Evolutionary conservation across 192 early-diverging fungal genomes (phyloP).

Genomic region (Coemansia sp.): DNA sequence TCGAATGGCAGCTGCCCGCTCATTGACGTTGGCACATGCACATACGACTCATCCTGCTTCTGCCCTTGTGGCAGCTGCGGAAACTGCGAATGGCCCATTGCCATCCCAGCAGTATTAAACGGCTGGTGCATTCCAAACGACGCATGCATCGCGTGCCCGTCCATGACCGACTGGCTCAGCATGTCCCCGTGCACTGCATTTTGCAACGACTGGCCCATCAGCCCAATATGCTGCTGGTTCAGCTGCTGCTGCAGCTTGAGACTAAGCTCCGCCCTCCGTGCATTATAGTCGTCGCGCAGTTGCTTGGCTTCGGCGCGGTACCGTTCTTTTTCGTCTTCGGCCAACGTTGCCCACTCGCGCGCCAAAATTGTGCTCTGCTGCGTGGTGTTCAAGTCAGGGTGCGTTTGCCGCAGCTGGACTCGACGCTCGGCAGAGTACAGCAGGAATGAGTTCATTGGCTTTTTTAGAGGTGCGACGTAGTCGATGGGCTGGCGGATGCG

Average conservation of each 20-base stretch:
- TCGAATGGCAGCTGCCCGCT: slow-evolving; percentile 26
- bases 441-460: slow-evolving; percentile 69
- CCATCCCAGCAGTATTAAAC: slow-evolving; percentile 15
- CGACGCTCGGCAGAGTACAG: slow-evolving; percentile 67
- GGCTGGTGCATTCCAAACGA: slow-evolving; percentile 27
- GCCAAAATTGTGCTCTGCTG: slow-evolving; percentile 66
- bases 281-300: slow-evolving; percentile 63
- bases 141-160: too few relatives aligned
- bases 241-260: slow-evolving; percentile 57
- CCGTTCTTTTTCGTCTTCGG: slow-evolving; percentile 56
- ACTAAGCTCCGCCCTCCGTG: slow-evolving; percentile 57
- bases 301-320: slow-evolving; percentile 60
- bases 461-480: slow-evolving; percentile 57
- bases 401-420: slow-evolving; percentile 60
- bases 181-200: slow-evolving; percentile 27
- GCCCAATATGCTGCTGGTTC: slow-evolving; percentile 54
- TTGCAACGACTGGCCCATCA: slow-evolving; percentile 23
- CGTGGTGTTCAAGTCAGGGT: slow-evolving; percentile 62
- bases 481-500: slow-evolving; percentile 52
- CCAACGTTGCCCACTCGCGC: slow-evolving; percentile 64
- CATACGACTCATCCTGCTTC: slow-evolving; percentile 14
- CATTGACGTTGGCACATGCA: slow-evolving; percentile 3
- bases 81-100: slow-evolving; percentile 23
- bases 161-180: slow-evolving; percentile 12
- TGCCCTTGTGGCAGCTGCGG: slow-evolving; percentile 3